Base-by-base conservation (phyloP, 2,329 filamentous ascomycete genomes). In the Claviceps africana region DNA sequence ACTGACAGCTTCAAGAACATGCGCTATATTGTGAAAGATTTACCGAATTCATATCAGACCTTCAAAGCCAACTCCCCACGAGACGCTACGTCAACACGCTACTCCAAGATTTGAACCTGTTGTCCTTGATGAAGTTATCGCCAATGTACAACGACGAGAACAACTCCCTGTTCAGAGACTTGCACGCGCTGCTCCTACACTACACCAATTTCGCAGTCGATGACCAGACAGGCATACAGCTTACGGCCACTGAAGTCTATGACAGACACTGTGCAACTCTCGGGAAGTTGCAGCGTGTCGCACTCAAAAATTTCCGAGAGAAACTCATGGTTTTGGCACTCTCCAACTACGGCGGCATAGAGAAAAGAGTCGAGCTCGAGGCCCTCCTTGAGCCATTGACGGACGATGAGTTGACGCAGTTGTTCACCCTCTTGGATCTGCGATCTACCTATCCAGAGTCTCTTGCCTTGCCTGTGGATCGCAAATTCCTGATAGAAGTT, bases 11-110 rank as follows among this genome's bases (percentile, higher is more conserved):
- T 13, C 43, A 33, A 54, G 53, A 53, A 11, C 11, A 48, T 44
- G 42, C 25, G 30, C 25, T 55, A 15, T 98, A 96, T 67, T 95
- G 88, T 64, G 91, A 97, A 67, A 81, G 90, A n/a, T 91, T 97
- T 56, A 69, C 93, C 50, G 93, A 98, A 67, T 84, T 98, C 50
- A 73, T 98, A 47, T 84, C 86, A 9, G 93, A 98, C 64, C 71
- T 98, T 21, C 82, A 94, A 65, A 96, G 91, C 61, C 93, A 98
- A 65, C 73, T 97, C 47, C 93, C 93, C 0, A 98, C 94, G 3
- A 78, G 93, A 59, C 82, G 93, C 66, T 97, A 97, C 65, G 87
- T 95, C 64, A 96, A 96, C 66, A 83, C 87, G 1, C 71, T 98
- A 43, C 68, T 97, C 15, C 83, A 86, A 60, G 91, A 98, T 64